Evolutionary conservation across 2,329 filamentous ascomycete genomes (phyloP).

Genomic region (Thelonectria rubi): DNA sequence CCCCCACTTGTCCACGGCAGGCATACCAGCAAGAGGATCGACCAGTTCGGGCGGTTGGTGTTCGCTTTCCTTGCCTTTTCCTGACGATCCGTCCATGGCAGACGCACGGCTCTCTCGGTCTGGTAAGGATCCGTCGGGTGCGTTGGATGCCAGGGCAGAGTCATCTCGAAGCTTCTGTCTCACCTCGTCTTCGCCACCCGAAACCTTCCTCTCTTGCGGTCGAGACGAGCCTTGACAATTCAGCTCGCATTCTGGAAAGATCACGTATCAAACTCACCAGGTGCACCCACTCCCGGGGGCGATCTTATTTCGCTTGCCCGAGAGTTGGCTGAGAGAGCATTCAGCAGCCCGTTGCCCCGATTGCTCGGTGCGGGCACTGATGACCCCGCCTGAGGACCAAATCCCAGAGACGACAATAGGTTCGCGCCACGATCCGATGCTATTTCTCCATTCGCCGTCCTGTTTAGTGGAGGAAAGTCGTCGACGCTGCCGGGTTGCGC

Average conservation of each 20-base stretch:
- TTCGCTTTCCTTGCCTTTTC: slow-evolving; percentile 55
- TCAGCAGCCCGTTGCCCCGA: slow-evolving; percentile 69
- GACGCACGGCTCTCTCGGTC: slow-evolving; percentile 51
- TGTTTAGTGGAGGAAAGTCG: slow-evolving; percentile 70
- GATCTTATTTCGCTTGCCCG: slow-evolving; percentile 60
- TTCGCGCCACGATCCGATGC: slow-evolving; percentile 62
- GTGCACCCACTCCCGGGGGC: slow-evolving; percentile 53
- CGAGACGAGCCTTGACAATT: slow-evolving; percentile 47
- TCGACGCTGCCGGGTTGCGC: slow-evolving; percentile 60
- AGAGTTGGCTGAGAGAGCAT: slow-evolving; percentile 69
- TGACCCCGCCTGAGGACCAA: slow-evolving; percentile 57
- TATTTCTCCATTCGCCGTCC: slow-evolving; percentile 66
- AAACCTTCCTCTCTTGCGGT: slow-evolving; percentile 55
- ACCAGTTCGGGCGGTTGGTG: slow-evolving; percentile 53
- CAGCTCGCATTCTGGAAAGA: slow-evolving; percentile 27
- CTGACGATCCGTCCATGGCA: slow-evolving; percentile 53
- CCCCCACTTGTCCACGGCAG: slow-evolving; percentile 70
- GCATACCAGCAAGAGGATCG: slow-evolving; percentile 69
- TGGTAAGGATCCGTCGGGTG: slow-evolving; percentile 47
- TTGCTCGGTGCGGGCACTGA: slow-evolving; percentile 50
- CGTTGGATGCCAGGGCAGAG: slow-evolving; percentile 45
- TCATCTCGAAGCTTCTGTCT: slow-evolving; percentile 61
- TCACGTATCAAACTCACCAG: slow-evolving; percentile 42
- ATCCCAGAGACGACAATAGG: slow-evolving; percentile 64
- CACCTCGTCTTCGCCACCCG: slow-evolving; percentile 53